Base-by-base conservation (phyloP, 2,329 filamentous ascomycete species). In the Pseudomassariella vexata region DNA sequence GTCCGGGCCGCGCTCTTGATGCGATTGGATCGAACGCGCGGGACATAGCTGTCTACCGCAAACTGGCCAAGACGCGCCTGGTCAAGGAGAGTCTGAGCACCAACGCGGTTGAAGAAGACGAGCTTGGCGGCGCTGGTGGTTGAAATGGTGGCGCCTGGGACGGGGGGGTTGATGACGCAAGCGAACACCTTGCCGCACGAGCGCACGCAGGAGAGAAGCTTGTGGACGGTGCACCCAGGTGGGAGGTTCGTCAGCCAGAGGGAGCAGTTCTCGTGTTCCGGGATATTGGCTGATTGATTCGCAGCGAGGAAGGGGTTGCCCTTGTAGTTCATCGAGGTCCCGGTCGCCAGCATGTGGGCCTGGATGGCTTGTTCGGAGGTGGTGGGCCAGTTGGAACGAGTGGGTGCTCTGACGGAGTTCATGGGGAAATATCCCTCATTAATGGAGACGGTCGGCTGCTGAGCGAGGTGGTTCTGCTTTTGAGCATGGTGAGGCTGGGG, bases 191-290 rank as follows among this genome's bases (percentile, higher is more conserved):
- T 69, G 3, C 73, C 73, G 19, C 65, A 53, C 37, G 56, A 45
- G 9, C 60, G 57, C 25, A 76, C 62, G 3, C 54, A 40, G 2
- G 44, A 36, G 2, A 76, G 61, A 1, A 76, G 65, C 41, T 65
- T 55, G 17, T 49, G 41, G 24, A 64, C 57, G 2, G 55, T 62
- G 24, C 68, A 49, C 32, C 57, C 39, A 0, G 63, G 55, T 0
- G 71, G 67, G 0, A 77, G 58, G 30, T 70, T 67, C 2, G 64
- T 69, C 17, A 77, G 41, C 63, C 70, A 76, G 1, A 76, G 52
- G 1, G 68, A 60, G 19, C 69, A 72, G 48, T 73, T 76, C 19
- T 60, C 34, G 3, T 47, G 37, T 19, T 60, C 49, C 1, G 59
- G 51, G 20, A 68, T 62, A 20, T 53, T 28, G 5, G 62, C 63